These are phyloP conservation scores for Cladosporium colombiae DNA, from an alignment of 2,329 filamentous ascomycete species.

Conservation along the genomic window DNA sequence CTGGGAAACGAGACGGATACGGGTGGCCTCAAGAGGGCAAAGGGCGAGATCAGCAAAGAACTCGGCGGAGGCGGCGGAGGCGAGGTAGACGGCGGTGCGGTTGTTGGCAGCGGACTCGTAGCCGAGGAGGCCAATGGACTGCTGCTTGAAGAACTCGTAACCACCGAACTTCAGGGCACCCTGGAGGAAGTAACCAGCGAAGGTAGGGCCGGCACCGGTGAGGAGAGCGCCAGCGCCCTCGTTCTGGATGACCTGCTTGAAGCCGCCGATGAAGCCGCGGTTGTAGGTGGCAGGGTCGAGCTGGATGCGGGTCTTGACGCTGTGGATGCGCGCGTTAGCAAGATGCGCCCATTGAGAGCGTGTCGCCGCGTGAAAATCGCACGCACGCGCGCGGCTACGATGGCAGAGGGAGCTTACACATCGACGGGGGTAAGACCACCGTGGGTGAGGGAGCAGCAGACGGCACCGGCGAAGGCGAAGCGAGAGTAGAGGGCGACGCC, in stretches of 20 bases:
- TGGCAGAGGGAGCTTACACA: conserved; percentile 75
- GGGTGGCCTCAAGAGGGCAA: conserved; percentile 86
- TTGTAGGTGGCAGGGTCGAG: conserved; percentile 89
- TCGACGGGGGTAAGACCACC: conserved; percentile 96
- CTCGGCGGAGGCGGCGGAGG: conserved; percentile 61
- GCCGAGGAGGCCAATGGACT: conserved; percentile 77
- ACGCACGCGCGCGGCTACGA: not conserved
- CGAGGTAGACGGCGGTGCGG: conserved; percentile 78
- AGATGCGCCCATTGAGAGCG: not conserved
- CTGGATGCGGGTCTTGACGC: conserved; percentile 95
- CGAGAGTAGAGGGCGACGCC: conserved; percentile 81
- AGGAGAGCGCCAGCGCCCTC: conserved; percentile 85
- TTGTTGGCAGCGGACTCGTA: conserved; percentile 75
- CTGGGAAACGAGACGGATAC: conserved; percentile 88
- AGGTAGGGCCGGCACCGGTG: conserved; percentile 82
- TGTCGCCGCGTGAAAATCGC: not conserved
- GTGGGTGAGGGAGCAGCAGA: conserved; percentile 98
- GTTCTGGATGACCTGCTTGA: conserved; percentile 79
- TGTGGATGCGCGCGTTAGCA: conserved; percentile 43
- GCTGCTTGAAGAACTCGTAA: conserved; percentile 96
- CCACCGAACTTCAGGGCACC: conserved; percentile 92
- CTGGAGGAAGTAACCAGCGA: conserved; percentile 91
- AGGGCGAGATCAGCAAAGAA: conserved; percentile 77
- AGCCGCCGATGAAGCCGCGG: conserved; percentile 80
- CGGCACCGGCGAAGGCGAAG: conserved; percentile 94